Base-by-base conservation (phyloP, 371 early-diverging fungal species). In the Mucor racemosus region DNA sequence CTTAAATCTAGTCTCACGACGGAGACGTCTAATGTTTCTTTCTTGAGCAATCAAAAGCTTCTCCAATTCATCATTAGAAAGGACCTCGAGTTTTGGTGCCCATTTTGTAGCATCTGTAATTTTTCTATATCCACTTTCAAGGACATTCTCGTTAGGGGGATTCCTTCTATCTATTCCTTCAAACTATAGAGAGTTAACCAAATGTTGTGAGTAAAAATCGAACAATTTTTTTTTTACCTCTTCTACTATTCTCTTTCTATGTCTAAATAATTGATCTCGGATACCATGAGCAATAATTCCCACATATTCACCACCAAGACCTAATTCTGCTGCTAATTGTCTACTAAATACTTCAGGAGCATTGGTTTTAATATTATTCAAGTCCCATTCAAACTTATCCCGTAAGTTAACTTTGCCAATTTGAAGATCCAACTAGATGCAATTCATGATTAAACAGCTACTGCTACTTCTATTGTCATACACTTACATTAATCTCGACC, bases 301-400 rank as follows among this genome's bases (percentile, higher is more conserved):
- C 3, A 91, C 88, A 72, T 92, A 96, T 74, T 96, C 96, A 9
- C 95, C 95, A 11, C 94, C 95, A 14, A 97, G 75, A 1, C 95
- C 95, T 31, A 95, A 72, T 57, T 97, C 97, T 7, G 90, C 81
- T 5, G 91, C 87, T 59, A 95, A 75, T 17, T 81, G 85, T n/a
- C 80, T 76, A n/a, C 94, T 89, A 78, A 96, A 96, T 17, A 88
- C 87, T 72, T 95, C 95, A 0, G 97, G 96, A 8, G 76, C 76
- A 66, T 75, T 73, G 4, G 85, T 85, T 21, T 85, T 58, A 26
- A 84, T 84, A 55, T 73, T 75, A 15, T 74, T 71, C 7, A 94
- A 79, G 66, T 94, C 94, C 97, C 97, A 97, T 75, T 96, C 95
- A 69, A 97, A 92, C 33, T 88, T 88, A 75, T 97, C 97, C 17